A percentile compares a stretch with the other conserved stretches of the same genome.
Conservation (phyloP, 1,139 yeast genomes). For the Geotrichum carabidarum region DNA sequence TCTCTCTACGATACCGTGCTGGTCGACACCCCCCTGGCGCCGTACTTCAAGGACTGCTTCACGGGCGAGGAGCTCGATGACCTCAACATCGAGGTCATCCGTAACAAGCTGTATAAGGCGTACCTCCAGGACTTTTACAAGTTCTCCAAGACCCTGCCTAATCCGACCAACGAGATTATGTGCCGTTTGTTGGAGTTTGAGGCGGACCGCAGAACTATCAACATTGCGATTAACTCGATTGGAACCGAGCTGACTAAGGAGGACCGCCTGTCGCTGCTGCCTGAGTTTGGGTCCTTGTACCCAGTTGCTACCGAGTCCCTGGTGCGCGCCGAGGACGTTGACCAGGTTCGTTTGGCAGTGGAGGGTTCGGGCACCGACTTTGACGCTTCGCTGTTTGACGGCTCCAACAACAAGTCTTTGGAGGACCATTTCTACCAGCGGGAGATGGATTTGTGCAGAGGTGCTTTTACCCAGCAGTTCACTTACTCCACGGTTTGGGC, state of each 20-base stretch:
- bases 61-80: conserved; percentile 95
- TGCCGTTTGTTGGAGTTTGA: conserved; percentile 71
- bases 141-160: conserved; percentile 59
- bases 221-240: conserved; percentile 84
- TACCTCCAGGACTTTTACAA: conserved; percentile 81
- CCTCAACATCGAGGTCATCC: conserved; percentile 86
- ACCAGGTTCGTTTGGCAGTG: conserved; percentile 69
- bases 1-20: conserved; percentile 89
- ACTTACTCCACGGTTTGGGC: conserved; percentile 91
- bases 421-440: conserved; percentile 91
- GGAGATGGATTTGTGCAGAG: conserved; percentile 88
- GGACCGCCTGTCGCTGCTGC: conserved; percentile 67
- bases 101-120: conserved; percentile 87
- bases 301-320: conserved; percentile 69
- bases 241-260: conserved; percentile 70
- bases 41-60: conserved; percentile 86
- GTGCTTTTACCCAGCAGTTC: conserved; percentile 95
- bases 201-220: conserved; percentile 91
- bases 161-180: conserved; percentile 84
- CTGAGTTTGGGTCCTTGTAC: conserved; percentile 72
- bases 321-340: conserved; percentile 76
- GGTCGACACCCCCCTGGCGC: conserved; percentile 95
- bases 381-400: conserved; percentile 68
- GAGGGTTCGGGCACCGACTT: conserved; percentile 48
- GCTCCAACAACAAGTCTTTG: conserved; percentile 51